Evolutionary conservation across 1,139 yeast species (phyloP).

Genomic region (Suhomyces taliae): DNA sequence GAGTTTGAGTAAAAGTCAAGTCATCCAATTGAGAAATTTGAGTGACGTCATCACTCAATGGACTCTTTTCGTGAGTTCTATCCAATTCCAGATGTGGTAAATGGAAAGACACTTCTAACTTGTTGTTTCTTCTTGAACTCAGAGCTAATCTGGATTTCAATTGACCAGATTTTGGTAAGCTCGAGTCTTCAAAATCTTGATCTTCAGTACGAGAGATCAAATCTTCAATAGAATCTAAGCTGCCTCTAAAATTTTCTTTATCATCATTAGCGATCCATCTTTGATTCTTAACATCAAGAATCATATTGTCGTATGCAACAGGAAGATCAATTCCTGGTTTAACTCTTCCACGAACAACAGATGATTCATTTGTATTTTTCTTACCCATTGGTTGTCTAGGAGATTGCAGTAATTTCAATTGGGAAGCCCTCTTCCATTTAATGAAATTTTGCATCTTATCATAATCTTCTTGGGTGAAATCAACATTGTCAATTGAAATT

Average conservation of each 20-base stretch:
- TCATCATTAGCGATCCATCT: constrained; percentile 36
- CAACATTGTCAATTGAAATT: constrained; percentile 24
- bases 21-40: constrained; percentile 45
- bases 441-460: constrained; percentile 24
- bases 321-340: constrained; percentile 40
- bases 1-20: constrained; percentile 51
- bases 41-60: constrained; percentile 35
- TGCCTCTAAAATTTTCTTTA: constrained; percentile 30
- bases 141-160: constrained; percentile 2
- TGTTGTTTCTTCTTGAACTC: constrained; percentile 17
- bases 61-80: constrained; percentile 19
- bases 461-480: constrained; percentile 23
- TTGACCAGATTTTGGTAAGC: constrained; percentile 1
- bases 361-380: constrained; percentile 10
- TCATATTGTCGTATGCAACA: constrained; percentile 39
- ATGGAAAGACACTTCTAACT: constrained; percentile 45
- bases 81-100: constrained; percentile 28
- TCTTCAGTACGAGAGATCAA: constrained; percentile 27
- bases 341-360: constrained; percentile 29
- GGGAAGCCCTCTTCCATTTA: constrained; percentile 43
- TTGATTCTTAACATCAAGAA: constrained; percentile 37
- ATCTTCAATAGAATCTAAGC: constrained; percentile 48
- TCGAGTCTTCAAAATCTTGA: constrained; percentile 8
- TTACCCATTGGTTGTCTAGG: constrained; percentile 14
- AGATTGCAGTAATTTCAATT: constrained; percentile 27